Base-by-base conservation (phyloP, 305 asterid species). In the Solanum hybrid region DNA sequence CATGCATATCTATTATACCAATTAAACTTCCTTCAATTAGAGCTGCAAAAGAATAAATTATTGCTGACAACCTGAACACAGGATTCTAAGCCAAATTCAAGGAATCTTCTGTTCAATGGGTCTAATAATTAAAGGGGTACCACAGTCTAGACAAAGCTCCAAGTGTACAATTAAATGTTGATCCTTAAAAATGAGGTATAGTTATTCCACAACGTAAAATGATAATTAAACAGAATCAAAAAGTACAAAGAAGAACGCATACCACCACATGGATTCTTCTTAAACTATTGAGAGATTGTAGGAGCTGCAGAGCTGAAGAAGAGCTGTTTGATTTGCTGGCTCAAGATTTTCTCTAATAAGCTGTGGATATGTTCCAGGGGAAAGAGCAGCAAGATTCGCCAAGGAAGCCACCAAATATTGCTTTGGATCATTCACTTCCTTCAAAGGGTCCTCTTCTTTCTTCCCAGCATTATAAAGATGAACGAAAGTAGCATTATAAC, bases 371-470 rank as follows among this genome's bases (percentile, higher is more conserved):
- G 92, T 92, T 87, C 99, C 98, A 90, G 98, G 98, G 86, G 94
- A 82, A 57, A 86, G 92, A 90, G 96, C 94, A 90, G 96, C 93
- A 87, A 94, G 94, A 90, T 94, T 95, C 35, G 96, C 94, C 92
- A 97, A 83, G 69, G 98, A 93, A 73, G 91, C 93, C 89, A 95
- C 99, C 92, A 96, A 91, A 90, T 92, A 96, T 90, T 95, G 98
- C 91, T 94, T 96, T 88, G 99, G 98, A 90, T 97, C 99, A 51
- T 92, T 93, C 90, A 97, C 95, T 46, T 96, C 98, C 90, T 89
- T 95, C 90, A 96, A 91, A 92, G 98, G 99, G 89, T 97, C 99
- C 89, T 95, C 97, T 89, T 96, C 99, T 89, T 92, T 95, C 94
- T 98, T 96, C 89, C 99, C 97, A 88, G 98, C 96, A 92, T 96